Conservation (phyloP, 1,284 basidiomycete species). For the Acaromyces ingoldii region DNA sequence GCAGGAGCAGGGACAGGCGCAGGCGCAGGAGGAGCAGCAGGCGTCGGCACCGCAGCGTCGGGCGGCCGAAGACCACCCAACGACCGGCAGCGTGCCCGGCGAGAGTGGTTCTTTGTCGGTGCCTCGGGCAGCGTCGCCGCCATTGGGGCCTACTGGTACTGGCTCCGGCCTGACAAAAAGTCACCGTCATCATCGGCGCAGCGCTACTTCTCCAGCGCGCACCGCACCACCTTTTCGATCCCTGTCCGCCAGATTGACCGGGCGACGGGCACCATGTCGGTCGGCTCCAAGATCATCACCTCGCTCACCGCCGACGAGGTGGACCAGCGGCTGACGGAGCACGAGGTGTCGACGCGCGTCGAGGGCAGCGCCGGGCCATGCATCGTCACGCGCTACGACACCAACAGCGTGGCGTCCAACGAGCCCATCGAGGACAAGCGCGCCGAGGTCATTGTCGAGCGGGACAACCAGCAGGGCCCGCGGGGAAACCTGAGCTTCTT, state of each 20-base stretch:
- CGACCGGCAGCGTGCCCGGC: too few relatives aligned
- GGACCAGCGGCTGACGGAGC: slow-evolving; percentile 35
- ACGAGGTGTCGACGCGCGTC: slow-evolving; percentile 42
- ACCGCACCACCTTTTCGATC: slow-evolving; percentile 37
- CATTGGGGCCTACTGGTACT: slow-evolving; percentile 43
- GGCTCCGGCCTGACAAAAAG: background rate
- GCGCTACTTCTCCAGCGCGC: slow-evolving; percentile 14
- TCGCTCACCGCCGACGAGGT: slow-evolving; percentile 40
- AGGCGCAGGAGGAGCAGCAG: too few relatives aligned
- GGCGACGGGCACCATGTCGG: slow-evolving; percentile 16
- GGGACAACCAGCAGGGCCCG: slow-evolving; percentile 20
- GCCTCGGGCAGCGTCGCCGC: slow-evolving; percentile 45
- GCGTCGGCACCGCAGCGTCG: too few relatives aligned
- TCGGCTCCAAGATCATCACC: slow-evolving; percentile 38
- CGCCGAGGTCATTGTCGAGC: slow-evolving; percentile 48
- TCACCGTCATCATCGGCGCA: slow-evolving; percentile 15
- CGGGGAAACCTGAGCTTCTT: slow-evolving; percentile 61
- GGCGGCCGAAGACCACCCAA: too few relatives aligned
- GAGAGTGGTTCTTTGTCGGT: slow-evolving; percentile 48
- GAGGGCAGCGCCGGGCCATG: slow-evolving; percentile 38
- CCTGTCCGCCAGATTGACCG: slow-evolving; percentile 23
- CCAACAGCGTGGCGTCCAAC: slow-evolving; percentile 46
- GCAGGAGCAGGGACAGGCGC: too few relatives aligned
- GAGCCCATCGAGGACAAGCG: slow-evolving; percentile 47
- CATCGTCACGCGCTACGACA: slow-evolving; percentile 47